phyloP scores from a whole-genome alignment of 306 rosid species.

The Abrus precatorius region DNA sequence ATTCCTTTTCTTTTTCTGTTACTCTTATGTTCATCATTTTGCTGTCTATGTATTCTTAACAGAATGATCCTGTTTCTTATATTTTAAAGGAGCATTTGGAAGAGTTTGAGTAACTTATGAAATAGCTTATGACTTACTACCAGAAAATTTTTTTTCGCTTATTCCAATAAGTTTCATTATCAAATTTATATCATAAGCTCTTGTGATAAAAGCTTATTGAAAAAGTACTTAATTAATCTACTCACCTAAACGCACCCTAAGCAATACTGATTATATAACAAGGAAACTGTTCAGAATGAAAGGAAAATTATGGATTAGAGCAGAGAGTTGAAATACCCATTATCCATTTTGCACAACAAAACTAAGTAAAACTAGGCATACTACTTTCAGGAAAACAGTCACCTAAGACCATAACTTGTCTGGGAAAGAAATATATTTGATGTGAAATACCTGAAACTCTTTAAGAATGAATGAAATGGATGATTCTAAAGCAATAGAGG shows the following conservation, averaged over 20 bases:
- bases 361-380: conserved; percentile 22
- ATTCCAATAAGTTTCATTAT: no score
- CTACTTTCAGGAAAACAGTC: conserved; percentile 28
- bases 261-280: not conserved
- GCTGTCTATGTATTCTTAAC: no score
- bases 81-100: not conserved
- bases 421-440: conserved; percentile 4
- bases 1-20: no score
- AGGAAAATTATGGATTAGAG: not conserved
- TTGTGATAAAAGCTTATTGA: no score
- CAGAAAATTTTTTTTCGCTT: no score
- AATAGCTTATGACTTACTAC: no score
- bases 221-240: no score
- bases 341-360: conserved; percentile 27
- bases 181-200: no score
- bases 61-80: not conserved
- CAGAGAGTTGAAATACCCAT: conserved; percentile 19
- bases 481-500: conserved; percentile 74
- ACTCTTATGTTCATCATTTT: no score
- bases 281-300: conserved; percentile 28
- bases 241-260: no score
- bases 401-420: conserved; percentile 30
- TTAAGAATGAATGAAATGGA: conserved; percentile 70
- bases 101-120: no score
- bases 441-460: conserved; percentile 87